These are phyloP conservation scores for Yamadazyma atmosphaerica DNA, from an alignment of 1,139 yeast genomes.

Conservation along the genomic window DNA sequence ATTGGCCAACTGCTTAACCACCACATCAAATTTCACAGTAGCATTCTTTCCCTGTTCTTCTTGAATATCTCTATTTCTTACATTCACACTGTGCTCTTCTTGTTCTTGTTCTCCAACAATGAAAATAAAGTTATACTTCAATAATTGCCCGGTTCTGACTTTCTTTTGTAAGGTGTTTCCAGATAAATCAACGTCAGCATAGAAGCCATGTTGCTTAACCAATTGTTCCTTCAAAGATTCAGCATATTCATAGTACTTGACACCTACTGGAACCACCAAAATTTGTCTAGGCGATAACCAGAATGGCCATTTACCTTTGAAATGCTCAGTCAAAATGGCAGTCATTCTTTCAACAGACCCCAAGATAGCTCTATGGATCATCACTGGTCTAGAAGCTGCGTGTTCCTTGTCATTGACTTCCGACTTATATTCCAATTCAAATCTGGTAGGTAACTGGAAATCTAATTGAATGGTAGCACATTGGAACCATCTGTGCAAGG, in stretches of 20 bases:
- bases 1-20: slow-evolving; percentile 61
- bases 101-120: slow-evolving; percentile 96
- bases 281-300: slow-evolving; percentile 98
- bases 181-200: slow-evolving; percentile 86
- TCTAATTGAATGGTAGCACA: slow-evolving; percentile 98
- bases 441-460: slow-evolving; percentile 93
- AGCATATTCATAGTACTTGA: slow-evolving; percentile 87
- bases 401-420: slow-evolving; percentile 56
- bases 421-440: slow-evolving; percentile 82
- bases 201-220: slow-evolving; percentile 66
- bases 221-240: slow-evolving; percentile 70
- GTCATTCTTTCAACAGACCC: slow-evolving; percentile 99
- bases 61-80: slow-evolving; percentile 87
- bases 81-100: slow-evolving; percentile 73
- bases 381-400: slow-evolving; percentile 70
- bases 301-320: slow-evolving; percentile 98
- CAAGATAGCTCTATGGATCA: slow-evolving; percentile 97
- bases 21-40: slow-evolving; percentile 67
- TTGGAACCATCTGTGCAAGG: slow-evolving; percentile 92
- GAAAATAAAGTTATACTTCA: slow-evolving; percentile 90
- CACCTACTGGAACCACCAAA: slow-evolving; percentile 93
- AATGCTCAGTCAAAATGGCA: slow-evolving; percentile 95
- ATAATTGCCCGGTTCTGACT: slow-evolving; percentile 91
- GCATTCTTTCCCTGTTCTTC: slow-evolving; percentile 88
- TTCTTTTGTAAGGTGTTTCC: slow-evolving; percentile 97